phyloP scores from a whole-genome alignment of 2,329 filamentous ascomycete genomes.

The Plectosphaerella cucumerina region DNA sequence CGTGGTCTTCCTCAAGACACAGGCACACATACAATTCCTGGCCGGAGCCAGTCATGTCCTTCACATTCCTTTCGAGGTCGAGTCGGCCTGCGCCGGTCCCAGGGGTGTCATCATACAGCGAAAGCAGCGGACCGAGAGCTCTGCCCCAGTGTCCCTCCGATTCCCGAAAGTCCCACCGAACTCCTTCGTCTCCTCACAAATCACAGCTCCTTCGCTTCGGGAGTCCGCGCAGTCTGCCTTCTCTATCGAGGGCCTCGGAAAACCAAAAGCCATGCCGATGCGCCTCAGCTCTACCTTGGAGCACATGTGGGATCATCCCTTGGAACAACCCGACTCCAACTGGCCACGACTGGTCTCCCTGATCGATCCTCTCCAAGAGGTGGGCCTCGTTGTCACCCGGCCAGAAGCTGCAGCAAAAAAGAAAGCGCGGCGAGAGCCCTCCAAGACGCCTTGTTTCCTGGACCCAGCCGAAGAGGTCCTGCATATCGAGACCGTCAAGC shows the following conservation, averaged over 20 bases:
- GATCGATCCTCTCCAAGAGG: constrained; percentile 78
- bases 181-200: constrained; percentile 73
- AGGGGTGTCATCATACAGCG: constrained; percentile 83
- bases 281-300: constrained; percentile 51
- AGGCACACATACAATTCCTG: constrained; percentile 90
- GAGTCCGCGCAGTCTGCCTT: constrained; percentile 48
- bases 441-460: constrained; percentile 52
- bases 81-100: constrained; percentile 77
- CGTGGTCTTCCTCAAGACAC: constrained; percentile 86
- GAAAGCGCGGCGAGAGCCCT: constrained; percentile 31
- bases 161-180: constrained; percentile 68
- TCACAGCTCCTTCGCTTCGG: constrained; percentile 44
- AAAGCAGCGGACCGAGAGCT: constrained; percentile 54
- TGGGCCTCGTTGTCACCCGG: constrained; percentile 73
- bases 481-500: constrained; percentile 67
- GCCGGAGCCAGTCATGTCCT: constrained; percentile 83
- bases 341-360: constrained; percentile 78
- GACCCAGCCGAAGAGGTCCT: constrained; percentile 78
- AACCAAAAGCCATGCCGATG: constrained; percentile 49
- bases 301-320: constrained; percentile 51
- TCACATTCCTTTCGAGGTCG: constrained; percentile 92
- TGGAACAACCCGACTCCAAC: constrained; percentile 51
- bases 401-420: constrained; percentile 35
- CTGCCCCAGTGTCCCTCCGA: constrained; percentile 48
- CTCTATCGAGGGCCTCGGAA: constrained; percentile 53